Base-by-base conservation (phyloP, 495 filamentous ascomycete genomes). In the Venustampulla echinocandica region DNA sequence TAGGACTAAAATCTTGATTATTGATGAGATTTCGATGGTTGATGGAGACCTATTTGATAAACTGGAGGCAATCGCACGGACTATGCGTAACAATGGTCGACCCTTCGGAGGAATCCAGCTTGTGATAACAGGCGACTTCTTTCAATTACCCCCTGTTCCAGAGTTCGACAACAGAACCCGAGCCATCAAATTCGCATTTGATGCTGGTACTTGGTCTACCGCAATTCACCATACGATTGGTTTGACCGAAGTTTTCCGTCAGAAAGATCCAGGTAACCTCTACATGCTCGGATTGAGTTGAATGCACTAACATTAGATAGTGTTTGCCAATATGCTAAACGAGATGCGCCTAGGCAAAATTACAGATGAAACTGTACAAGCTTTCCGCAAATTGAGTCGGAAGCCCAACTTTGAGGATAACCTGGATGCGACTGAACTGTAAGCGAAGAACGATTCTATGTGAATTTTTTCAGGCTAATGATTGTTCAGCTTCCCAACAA, bases 21-120 rank as follows among this genome's bases (percentile, higher is more conserved):
- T 98, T 54, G 92, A 98, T 63, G 92, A 98, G 64, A 82, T 98
- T 23, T 97, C 92, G 10, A 98, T 98, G 92, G 88, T 98, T 9
- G 93, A 97, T 58, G 93, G 85, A 1, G 90, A 97, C 43, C 70
- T 98, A 0, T 97, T 97, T 50, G 92, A 98, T 64, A 98, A 97
- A 64, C 75, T 98, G 10, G 88, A 95, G 47, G 76, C 82, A 42
- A 82, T 98, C 55, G 90, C 87, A n/a, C 70, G 90, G 35, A 73
- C 67, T 1, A 67, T 80, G 43, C 76, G 87, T 36, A 95, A 88
- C 55, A 96, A 95, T 60, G 92, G 87, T 9, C 73, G 85, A 5
- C 83, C 93, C 0, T 98, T 95, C 68, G 92, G 92, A 42, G 92
- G 93, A 5, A 97, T 98, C 37, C 92, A 98, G 59, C 74, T 98